Evolutionary conservation across 179 eudicot genomes (phyloP).

Genomic region (Carnegiea gigantea): DNA sequence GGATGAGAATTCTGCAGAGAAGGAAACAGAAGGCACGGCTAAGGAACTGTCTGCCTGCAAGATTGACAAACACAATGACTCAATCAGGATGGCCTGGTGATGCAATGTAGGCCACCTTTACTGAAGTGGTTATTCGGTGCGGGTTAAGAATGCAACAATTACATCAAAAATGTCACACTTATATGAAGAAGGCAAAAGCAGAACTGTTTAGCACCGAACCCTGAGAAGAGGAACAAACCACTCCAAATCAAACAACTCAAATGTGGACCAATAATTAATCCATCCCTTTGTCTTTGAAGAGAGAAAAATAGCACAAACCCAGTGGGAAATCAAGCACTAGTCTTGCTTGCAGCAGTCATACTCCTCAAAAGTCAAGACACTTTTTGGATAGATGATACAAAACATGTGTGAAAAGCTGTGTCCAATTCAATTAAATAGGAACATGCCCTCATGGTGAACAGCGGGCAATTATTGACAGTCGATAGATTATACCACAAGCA

Average conservation of each 20-base stretch:
- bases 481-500: background rate
- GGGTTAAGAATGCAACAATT: background rate
- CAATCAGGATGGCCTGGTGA: slow-evolving; percentile 1
- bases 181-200: background rate
- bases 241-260: background rate
- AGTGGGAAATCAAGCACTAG: background rate
- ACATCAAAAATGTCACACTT: background rate
- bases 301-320: background rate
- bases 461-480: background rate
- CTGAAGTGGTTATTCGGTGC: background rate
- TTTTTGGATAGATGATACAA: background rate
- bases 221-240: background rate
- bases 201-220: background rate
- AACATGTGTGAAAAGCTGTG: background rate
- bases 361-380: background rate
- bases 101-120: slow-evolving; percentile 1
- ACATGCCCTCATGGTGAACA: background rate
- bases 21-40: slow-evolving; percentile 61
- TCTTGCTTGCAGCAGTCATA: background rate
- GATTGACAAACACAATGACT: slow-evolving; percentile 17
- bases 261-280: background rate
- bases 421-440: background rate
- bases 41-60: slow-evolving; percentile 61
- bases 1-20: slow-evolving; percentile 57
- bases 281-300: background rate